Percentiles rank a stretch among this genome's conserved stretches.
phyloP scores from a whole-genome alignment of 2,329 filamentous ascomycete genomes.

The Scytalidium lignicola region DNA sequence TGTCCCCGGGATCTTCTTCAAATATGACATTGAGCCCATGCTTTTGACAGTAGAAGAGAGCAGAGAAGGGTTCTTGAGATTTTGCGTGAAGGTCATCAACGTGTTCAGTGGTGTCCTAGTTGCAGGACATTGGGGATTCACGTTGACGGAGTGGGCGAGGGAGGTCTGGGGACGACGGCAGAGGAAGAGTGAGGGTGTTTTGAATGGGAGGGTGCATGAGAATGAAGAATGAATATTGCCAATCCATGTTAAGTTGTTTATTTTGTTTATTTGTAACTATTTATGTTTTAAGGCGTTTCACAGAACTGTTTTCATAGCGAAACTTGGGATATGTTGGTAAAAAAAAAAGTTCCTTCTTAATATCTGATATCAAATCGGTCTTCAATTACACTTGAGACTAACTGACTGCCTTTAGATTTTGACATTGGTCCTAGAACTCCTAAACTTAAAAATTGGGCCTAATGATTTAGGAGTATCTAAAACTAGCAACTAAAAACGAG shows the following conservation, averaged over 20 bases:
- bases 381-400: too few species aligned
- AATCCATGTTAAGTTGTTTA: too few species aligned
- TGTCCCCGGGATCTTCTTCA: constrained; percentile 92
- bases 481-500: too few species aligned
- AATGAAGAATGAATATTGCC: constrained; percentile 25
- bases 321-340: too few species aligned
- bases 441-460: too few species aligned
- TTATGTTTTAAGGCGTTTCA: neutral
- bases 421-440: too few species aligned
- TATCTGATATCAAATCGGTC: too few species aligned
- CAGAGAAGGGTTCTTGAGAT: constrained; percentile 66
- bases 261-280: neutral
- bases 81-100: constrained; percentile 82
- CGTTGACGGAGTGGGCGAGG: constrained; percentile 69
- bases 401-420: too few species aligned
- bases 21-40: constrained; percentile 98
- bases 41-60: constrained; percentile 79
- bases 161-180: constrained; percentile 43
- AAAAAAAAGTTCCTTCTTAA: too few species aligned
- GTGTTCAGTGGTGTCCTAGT: constrained; percentile 87
- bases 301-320: neutral
- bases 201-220: constrained; percentile 26
- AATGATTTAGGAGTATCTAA: too few species aligned
- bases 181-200: constrained; percentile 29
- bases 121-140: constrained; percentile 89